Base-by-base conservation (phyloP, 345 rosid species). In the Eucalyptus paniculata region DNA sequence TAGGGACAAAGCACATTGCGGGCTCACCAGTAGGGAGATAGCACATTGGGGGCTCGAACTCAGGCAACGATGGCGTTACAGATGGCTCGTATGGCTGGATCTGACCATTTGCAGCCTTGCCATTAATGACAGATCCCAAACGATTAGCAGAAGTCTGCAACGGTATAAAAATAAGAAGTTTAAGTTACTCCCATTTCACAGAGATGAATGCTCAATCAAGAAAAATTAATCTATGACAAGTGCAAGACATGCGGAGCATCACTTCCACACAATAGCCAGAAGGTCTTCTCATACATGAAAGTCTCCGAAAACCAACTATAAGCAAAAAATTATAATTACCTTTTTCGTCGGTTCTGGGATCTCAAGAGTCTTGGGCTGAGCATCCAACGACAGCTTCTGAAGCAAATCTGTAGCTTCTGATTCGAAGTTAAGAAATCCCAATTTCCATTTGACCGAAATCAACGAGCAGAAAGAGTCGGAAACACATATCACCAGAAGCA, bases 381-480 rank as follows among this genome's bases (percentile, higher is more conserved):
- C 90, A 77, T 96, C 98, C 90, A 96, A 56, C 7, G 98, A 88
- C 45, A 97, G 94, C 45, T 94, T 96, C 96, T 96, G 97, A 93
- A 97, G 91, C 93, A 97, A 92, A 89, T 95, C 97, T 86, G 99
- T 91, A 90, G 99, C 89, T 94, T 97, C 99, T 96, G 87, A 49
- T 50, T 88, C 42, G 65, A 88, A 90, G 96, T 97, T 88, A 97
- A 94, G 95, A 95, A 93, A 92, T 12, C 53, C 88, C 45, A 45
- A 15, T 72, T 50, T 13, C 26, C 60, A 21, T 58, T 50, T 30
- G 28, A 8, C 87, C 37, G 16, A 40, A 82, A 32, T 23, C 15
- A 42, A 37, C 50, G 88, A 69, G 69, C 12, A 34, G 21, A 34
- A 26, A 65, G 45, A n/a, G 30, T 45, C 62, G 11, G 34, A 60